phyloP scores from a whole-genome alignment of 768 basidiomycete species.

The Cyathus striatus region DNA sequence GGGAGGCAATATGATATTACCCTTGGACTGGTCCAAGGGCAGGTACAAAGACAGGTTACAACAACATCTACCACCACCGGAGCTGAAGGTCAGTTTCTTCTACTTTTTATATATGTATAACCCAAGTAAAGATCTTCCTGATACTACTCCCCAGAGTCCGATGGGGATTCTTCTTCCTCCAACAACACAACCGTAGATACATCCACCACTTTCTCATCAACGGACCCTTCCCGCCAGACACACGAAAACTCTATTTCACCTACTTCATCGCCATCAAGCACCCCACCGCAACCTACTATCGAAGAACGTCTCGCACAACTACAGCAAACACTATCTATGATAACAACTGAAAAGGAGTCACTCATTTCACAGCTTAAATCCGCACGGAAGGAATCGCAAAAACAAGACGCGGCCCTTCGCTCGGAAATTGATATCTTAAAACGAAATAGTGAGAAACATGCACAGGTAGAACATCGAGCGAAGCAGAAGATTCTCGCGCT shows the following conservation, averaged over 20 bases:
- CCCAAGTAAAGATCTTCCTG: no score
- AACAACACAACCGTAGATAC: slow-evolving; percentile 23
- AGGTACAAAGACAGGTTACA: slow-evolving; percentile 55
- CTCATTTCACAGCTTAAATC: slow-evolving; percentile 70
- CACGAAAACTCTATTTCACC: slow-evolving; percentile 12
- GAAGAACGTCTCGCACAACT: slow-evolving; percentile 68
- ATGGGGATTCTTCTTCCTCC: slow-evolving; percentile 27
- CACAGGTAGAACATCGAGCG: slow-evolving; percentile 69
- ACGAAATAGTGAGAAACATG: slow-evolving; percentile 76
- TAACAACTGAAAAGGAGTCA: slow-evolving; percentile 63
- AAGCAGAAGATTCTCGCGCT: slow-evolving; percentile 84
- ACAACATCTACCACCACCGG: slow-evolving; percentile 13
- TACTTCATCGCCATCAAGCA: slow-evolving; percentile 9
- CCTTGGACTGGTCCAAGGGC: slow-evolving; percentile 64
- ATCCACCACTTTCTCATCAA: slow-evolving; percentile 32
- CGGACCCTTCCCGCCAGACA: slow-evolving; percentile 31
- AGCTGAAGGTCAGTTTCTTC: slow-evolving; percentile 41
- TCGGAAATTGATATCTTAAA: slow-evolving; percentile 82
- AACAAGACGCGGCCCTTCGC: slow-evolving; percentile 75
- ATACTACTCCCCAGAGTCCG: slow-evolving; percentile 10
- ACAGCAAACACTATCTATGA: slow-evolving; percentile 56
- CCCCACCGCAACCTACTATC: slow-evolving; percentile 21
- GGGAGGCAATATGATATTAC: slow-evolving; percentile 90
- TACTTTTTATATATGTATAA: slow-evolving; percentile 1
- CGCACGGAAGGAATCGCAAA: slow-evolving; percentile 76